phyloP scores from a whole-genome alignment of 352 stramenopile genomes.

The Globisporangium iwayamae region DNA sequence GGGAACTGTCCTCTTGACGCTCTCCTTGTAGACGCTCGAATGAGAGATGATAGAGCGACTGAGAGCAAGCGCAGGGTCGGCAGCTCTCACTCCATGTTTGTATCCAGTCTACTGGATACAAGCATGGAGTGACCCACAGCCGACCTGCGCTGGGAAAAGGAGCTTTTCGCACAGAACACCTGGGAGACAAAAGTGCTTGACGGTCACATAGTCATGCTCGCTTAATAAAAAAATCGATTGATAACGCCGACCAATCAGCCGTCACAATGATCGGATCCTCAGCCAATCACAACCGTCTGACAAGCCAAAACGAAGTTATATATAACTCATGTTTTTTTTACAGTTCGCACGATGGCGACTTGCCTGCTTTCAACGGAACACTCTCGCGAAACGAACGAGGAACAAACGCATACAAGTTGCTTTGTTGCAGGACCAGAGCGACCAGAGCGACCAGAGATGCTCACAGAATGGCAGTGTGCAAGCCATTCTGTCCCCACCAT shows the following conservation, averaged over 20 bases:
- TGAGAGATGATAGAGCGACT: too few species aligned
- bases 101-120: too few species aligned
- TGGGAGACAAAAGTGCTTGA: not conserved
- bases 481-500: not conserved
- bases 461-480: not conserved
- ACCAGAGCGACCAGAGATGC: not conserved
- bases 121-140: too few species aligned
- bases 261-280: not conserved
- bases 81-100: too few species aligned
- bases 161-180: too few species aligned
- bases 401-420: not conserved
- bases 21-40: too few species aligned
- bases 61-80: too few species aligned
- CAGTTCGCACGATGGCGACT: not conserved
- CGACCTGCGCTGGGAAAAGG: too few species aligned
- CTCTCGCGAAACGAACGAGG: not conserved
- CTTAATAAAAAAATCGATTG: not conserved
- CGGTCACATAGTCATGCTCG: not conserved
- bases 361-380: not conserved
- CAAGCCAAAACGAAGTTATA: not conserved
- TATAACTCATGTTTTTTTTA: not conserved
- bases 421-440: not conserved
- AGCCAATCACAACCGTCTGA: not conserved
- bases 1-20: too few species aligned
- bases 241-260: not conserved